These are phyloP conservation scores for Candida nemodendra DNA, from an alignment of 805 yeast species.

Conservation along the genomic window DNA sequence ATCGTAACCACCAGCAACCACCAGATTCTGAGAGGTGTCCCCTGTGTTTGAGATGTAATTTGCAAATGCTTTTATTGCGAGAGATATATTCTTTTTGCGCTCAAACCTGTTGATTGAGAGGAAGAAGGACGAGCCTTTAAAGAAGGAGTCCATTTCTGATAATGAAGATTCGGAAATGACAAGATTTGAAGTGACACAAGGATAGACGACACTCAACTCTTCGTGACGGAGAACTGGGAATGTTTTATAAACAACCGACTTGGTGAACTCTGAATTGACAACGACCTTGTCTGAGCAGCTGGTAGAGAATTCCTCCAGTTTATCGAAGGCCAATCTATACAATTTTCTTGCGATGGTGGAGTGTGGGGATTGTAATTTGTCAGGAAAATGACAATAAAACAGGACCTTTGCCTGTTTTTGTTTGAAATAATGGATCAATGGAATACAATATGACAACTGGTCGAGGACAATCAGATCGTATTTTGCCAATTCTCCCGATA, in stretches of 20 bases:
- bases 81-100: conserved; percentile 72
- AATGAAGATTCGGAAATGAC: conserved; percentile 24
- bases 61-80: conserved; percentile 73
- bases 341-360: conserved; percentile 52
- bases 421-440: conserved; percentile 55
- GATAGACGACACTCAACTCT: conserved; percentile 63
- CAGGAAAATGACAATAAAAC: conserved; percentile 97
- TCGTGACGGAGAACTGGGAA: conserved; percentile 43
- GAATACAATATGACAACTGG: conserved; percentile 82
- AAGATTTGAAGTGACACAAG: conserved; percentile 61
- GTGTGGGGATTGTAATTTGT: conserved; percentile 68
- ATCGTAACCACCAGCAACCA: conserved; percentile 93
- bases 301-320: conserved; percentile 80
- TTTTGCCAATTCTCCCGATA: conserved; percentile 43
- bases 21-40: conserved; percentile 43
- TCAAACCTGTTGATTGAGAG: conserved; percentile 89
- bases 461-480: conserved; percentile 83
- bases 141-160: conserved; percentile 35
- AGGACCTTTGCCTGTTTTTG: conserved; percentile 48
- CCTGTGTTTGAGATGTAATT: conserved; percentile 36
- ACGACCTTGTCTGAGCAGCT: conserved; percentile 72
- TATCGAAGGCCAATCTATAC: conserved; percentile 82
- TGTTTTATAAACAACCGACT: conserved; percentile 60
- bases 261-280: conserved; percentile 88
- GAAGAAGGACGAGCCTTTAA: conserved; percentile 42